These are phyloP conservation scores for Lactarius sp. DNA, from an alignment of 768 basidiomycete species.

Conservation along the genomic window DNA sequence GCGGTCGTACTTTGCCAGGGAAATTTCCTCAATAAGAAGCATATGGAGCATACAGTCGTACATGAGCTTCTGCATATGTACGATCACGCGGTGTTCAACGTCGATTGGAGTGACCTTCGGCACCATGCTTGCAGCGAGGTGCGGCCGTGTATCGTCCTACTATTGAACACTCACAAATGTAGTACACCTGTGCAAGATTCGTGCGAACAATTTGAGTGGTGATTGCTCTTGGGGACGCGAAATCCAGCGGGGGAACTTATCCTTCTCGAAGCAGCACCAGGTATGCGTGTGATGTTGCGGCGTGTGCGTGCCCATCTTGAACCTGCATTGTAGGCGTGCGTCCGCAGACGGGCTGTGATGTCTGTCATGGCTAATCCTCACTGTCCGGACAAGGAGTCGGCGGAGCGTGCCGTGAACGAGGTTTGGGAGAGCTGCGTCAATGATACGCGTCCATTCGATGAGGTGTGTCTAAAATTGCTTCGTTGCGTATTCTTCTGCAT, in stretches of 20 bases:
- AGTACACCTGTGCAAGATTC: slow-evolving; percentile 54
- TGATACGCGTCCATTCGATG: slow-evolving; percentile 96
- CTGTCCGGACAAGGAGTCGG: slow-evolving; percentile 70
- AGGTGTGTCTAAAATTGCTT: slow-evolving; percentile 46
- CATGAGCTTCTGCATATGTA: slow-evolving; percentile 96
- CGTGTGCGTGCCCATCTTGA: slow-evolving; percentile 18
- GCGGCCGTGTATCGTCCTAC: slow-evolving; percentile 29
- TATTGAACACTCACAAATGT: slow-evolving; percentile 12
- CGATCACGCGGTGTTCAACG: slow-evolving; percentile 92
- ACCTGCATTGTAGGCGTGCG: slow-evolving; percentile 60
- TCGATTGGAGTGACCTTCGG: slow-evolving; percentile 84
- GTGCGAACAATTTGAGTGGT: slow-evolving; percentile 89
- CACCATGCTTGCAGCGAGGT: slow-evolving; percentile 99
- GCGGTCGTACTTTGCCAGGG: slow-evolving; percentile 85
- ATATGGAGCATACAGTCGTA: slow-evolving; percentile 89
- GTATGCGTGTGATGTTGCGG: slow-evolving; percentile 36
- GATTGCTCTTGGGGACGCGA: slow-evolving; percentile 89
- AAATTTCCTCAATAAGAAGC: slow-evolving; percentile 69
- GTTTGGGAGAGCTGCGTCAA: slow-evolving; percentile 96
- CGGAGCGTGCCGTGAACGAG: slow-evolving; percentile 89
- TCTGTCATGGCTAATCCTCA: slow-evolving; percentile 79
- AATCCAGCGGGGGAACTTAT: slow-evolving; percentile 64
- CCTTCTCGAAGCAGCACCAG: slow-evolving; percentile 93
- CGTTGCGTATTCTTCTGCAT: neutral
- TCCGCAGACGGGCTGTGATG: slow-evolving; percentile 77